Conservation (phyloP, 805 yeast genomes). For the Candida insectalens region DNA sequence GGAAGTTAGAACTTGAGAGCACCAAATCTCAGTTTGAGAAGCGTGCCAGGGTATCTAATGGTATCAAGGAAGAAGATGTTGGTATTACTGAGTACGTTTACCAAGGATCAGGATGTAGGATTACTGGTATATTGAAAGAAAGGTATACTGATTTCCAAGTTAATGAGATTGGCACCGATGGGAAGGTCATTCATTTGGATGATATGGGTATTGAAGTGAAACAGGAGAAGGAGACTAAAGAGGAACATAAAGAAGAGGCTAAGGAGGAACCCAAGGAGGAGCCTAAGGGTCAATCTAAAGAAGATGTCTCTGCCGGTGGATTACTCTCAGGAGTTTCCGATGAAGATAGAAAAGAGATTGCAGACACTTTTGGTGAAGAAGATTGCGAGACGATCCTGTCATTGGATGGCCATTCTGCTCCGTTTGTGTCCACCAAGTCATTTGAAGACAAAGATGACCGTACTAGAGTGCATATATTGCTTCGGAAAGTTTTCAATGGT, state of each 20-base stretch:
- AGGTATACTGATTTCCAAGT: slow-evolving; percentile 91
- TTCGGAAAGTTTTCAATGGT: slow-evolving; percentile 65
- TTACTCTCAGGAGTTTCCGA: slow-evolving; percentile 30
- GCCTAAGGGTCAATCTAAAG: slow-evolving; percentile 3
- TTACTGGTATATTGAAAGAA: slow-evolving; percentile 74
- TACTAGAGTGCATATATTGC: slow-evolving; percentile 66
- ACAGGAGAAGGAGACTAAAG: slow-evolving; percentile 24
- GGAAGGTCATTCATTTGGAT: slow-evolving; percentile 60
- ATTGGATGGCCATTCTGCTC: slow-evolving; percentile 39
- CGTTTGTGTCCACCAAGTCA: slow-evolving; percentile 43
- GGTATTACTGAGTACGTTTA: slow-evolving; percentile 63
- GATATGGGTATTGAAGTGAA: slow-evolving; percentile 59
- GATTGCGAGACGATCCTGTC: slow-evolving; percentile 46
- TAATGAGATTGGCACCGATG: slow-evolving; percentile 67
- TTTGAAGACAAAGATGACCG: slow-evolving; percentile 66
- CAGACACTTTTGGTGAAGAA: slow-evolving; percentile 46
- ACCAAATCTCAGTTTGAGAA: too few relatives aligned
- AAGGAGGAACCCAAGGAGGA: slow-evolving; percentile 22
- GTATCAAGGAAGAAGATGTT: slow-evolving; percentile 68
- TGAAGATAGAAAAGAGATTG: slow-evolving; percentile 37
- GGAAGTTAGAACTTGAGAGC: too few relatives aligned
- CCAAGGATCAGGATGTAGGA: slow-evolving; percentile 40
- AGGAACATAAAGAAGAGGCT: slow-evolving; percentile 34
- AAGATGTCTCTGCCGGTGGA: neutral
- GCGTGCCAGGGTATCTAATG: slow-evolving; percentile 11